Conservation (phyloP, 2,329 filamentous ascomycete genomes). For the Hymenoscyphus linearis region DNA sequence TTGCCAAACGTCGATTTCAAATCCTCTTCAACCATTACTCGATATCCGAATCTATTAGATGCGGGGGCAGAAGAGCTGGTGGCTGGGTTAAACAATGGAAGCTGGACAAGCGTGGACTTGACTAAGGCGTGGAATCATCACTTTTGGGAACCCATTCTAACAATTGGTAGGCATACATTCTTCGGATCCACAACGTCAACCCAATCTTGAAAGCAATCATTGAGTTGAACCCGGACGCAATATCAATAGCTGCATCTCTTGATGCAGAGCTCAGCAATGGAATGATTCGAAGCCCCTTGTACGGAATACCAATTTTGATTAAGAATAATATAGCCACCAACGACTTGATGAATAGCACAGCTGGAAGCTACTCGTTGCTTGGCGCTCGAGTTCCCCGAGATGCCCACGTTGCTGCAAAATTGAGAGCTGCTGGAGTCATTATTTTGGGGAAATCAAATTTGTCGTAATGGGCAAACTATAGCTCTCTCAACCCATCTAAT, state of each 20-base stretch:
- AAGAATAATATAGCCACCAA: conserved; percentile 57
- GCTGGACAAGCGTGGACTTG: conserved; percentile 53
- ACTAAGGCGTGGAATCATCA: conserved; percentile 33
- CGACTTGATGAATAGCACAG: conserved; percentile 49
- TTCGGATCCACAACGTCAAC: conserved; percentile 24
- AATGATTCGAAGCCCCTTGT: conserved; percentile 36
- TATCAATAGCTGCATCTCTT: conserved; percentile 27
- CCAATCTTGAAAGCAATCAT: conserved; percentile 22
- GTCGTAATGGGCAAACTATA: conserved; percentile 52
- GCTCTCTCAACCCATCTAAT: conserved; percentile 50
- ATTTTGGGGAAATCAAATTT: conserved; percentile 38
- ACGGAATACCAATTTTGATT: conserved; percentile 55
- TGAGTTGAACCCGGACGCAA: conserved; percentile 32
- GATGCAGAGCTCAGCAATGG: conserved; percentile 28
- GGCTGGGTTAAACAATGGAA: conserved; percentile 41
- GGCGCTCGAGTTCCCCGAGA: conserved; percentile 23
- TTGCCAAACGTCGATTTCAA: background rate
- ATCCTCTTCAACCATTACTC: background rate
- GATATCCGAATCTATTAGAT: conserved; percentile 40
- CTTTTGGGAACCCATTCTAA: background rate
- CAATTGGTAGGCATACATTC: conserved; percentile 15
- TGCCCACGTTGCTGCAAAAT: conserved; percentile 22
- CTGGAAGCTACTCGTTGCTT: conserved; percentile 23
- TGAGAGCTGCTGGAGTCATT: conserved; percentile 23
- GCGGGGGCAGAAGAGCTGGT: conserved; percentile 47